Evolutionary conservation across 768 basidiomycete genomes (phyloP), one percentile per base, ranked within the genome.

Genomic region (Lactarius hatsudake): DNA sequence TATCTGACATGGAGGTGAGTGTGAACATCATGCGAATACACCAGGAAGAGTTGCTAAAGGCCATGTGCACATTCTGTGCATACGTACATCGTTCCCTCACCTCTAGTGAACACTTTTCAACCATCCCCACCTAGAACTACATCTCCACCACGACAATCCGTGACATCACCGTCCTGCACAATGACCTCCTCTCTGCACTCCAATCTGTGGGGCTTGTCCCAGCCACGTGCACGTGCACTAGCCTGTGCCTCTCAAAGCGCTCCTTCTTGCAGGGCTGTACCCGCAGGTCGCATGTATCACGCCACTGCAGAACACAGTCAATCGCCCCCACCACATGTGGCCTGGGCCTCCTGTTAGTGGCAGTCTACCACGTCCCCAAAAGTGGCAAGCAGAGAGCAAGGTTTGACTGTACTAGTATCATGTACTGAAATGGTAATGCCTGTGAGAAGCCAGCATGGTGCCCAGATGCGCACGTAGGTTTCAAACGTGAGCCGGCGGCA

Each of bases 251-350:
- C 77, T 97, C 72, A 96, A 96, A 75, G 86, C 87, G 7, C 84
- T 95, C 67, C 82, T 97, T 40, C 84, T 94, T 13, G 94, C 93
- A 10, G 94, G 93, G 2, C 82, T 96, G 28, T 95, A 91, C 85
- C 94, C 93, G 3, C 86, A 88, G 36, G 84, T 95, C 59, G 92
- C 88, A 0, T 84, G 86, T 60, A 86, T 96, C 26, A 82, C 86
- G 67, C 81, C 94, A 26, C 94, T 92, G 1, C 79, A 80, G 64
- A 85, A 86, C 17, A 86, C 85, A 9, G 85, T 90, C 74, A 91
- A 91, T 30, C 3, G 3, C 30, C 30, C 30, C 30, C 30, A 30
- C 30, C 30, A 30, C 30, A 2, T 2, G 30, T 30, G 30, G 30
- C 30, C 2, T 30, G 30, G 30, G 30, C 30, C 30, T 30, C 30